Base-by-base conservation (phyloP, 1,139 yeast species). In the Pneumocystis murina region DNA sequence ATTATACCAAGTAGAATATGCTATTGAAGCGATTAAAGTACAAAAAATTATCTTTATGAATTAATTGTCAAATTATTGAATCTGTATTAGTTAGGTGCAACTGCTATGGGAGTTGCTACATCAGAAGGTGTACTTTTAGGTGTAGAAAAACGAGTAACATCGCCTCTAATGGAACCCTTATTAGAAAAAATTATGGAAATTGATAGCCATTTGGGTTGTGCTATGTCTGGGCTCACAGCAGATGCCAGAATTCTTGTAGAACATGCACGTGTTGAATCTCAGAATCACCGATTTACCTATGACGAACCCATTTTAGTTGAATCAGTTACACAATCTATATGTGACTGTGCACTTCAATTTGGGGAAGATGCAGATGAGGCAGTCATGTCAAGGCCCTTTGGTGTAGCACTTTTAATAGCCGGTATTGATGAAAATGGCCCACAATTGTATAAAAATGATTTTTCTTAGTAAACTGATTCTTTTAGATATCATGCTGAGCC, bases 171-270 rank as follows among this genome's bases (percentile, higher is more conserved):
- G 66, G 99, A 94, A 74, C 85, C 92, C 58, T 86, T 92, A 41
- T 87, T 96, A 61, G 98, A 94, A 74, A 94, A 94, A 77, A 91
- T 92, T 69, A 89, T 92, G 68, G 98, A 94, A 74, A 86, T 94
- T 66, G 99, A 94, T 73, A 79, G 79, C 64, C 98, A 94, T 74
- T 85, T 94, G 66, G 98, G 99, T 59, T 90, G 97, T 78, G 98
- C 99, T 71, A 92, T 94, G 97, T 85, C 95, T 69, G 99, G 99
- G 8, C 80, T 94, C 69, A 92, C 98, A 1, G 98, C 99, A 3
- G 99, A 94, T 77, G 99, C 98, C 24, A 82, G 98, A 72, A 87
- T 96, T 40, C 90, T 94, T 96, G 89, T 94, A 73, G 98, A 94
- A 73, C 99, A 94, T 72, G 98, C 99, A 33, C 82, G 98, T 71